Percentiles rank a stretch among this genome's conserved stretches.
These are phyloP conservation scores for Phytophthora nicotianae DNA, from an alignment of 352 stramenopile species.

Conservation along the genomic window DNA sequence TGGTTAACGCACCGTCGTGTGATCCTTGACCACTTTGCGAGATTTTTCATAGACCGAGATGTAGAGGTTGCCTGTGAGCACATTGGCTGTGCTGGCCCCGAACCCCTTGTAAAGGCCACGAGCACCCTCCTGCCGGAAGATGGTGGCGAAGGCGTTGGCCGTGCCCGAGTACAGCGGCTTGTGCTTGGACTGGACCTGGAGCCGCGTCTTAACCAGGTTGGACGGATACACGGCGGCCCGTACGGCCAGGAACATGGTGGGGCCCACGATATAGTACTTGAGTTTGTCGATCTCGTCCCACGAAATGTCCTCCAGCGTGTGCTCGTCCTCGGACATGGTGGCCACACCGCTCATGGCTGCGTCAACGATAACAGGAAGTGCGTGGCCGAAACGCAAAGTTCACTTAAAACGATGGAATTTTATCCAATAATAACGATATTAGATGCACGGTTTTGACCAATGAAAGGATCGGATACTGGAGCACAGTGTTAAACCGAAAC, in stretches of 20 bases:
- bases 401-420: neutral
- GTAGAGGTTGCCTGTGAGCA: constrained; percentile 90
- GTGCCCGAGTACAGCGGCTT: constrained; percentile 81
- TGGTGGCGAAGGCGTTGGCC: constrained; percentile 86
- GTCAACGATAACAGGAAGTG: neutral
- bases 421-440: neutral
- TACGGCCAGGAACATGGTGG: constrained; percentile 83
- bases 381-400: neutral
- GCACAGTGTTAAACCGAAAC: no score
- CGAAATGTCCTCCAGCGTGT: constrained; percentile 77
- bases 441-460: no score
- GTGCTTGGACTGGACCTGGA: constrained; percentile 82
- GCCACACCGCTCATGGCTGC: constrained; percentile 28
- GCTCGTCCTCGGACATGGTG: constrained; percentile 35
- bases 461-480: no score
- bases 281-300: constrained; percentile 91
- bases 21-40: constrained; percentile 69
- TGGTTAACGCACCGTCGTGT: constrained; percentile 43
- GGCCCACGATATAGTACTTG: constrained; percentile 86
- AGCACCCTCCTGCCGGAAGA: constrained; percentile 75
- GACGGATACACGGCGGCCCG: constrained; percentile 86
- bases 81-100: constrained; percentile 83
- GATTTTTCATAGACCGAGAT: constrained; percentile 89
- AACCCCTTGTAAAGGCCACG: constrained; percentile 89
- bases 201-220: constrained; percentile 88